Conservation (phyloP, 768 basidiomycete species). For the Neoboletus subvelutipes region DNA sequence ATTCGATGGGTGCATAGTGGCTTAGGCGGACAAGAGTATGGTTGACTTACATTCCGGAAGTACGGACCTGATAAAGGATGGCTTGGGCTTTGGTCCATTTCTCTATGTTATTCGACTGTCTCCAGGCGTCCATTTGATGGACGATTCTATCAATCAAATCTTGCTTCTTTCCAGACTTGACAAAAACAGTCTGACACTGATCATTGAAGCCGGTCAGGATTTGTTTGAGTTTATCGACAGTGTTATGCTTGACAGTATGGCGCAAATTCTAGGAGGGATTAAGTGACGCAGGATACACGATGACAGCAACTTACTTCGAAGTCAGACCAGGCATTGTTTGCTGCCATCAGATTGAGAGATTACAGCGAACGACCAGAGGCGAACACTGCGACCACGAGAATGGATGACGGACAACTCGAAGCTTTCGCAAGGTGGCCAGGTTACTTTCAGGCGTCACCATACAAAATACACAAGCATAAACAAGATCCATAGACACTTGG, state of each 20-base stretch:
- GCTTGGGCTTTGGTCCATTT: conserved; percentile 69
- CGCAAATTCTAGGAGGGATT: conserved; percentile 55
- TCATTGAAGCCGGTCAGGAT: conserved; percentile 78
- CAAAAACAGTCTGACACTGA: conserved; percentile 64
- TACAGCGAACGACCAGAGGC: conserved; percentile 5
- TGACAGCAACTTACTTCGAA: conserved; percentile 57
- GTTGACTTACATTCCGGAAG: conserved; percentile 60
- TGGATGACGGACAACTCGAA: conserved; percentile 7
- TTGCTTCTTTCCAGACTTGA: conserved; percentile 83
- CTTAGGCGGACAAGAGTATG: conserved; percentile 10
- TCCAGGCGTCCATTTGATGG: conserved; percentile 59
- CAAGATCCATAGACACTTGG: conserved; percentile 10
- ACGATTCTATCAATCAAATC: conserved; percentile 81
- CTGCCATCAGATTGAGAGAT: conserved; percentile 50
- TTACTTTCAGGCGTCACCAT: conserved; percentile 21
- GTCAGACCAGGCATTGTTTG: conserved; percentile 62
- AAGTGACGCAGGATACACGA: conserved; percentile 14
- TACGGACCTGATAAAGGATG: conserved; percentile 66
- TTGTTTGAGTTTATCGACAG: conserved; percentile 83
- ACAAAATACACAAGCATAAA: conserved; percentile 36
- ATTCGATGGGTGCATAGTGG: conserved; percentile 10
- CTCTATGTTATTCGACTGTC: conserved; percentile 51
- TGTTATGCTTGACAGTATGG: conserved; percentile 71
- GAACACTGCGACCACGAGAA: conserved; percentile 11
- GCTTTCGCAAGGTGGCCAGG: conserved; percentile 11